Evolutionary conservation across 75 land plant genomes (phyloP).

Genomic region (Picea sitchensis): DNA sequence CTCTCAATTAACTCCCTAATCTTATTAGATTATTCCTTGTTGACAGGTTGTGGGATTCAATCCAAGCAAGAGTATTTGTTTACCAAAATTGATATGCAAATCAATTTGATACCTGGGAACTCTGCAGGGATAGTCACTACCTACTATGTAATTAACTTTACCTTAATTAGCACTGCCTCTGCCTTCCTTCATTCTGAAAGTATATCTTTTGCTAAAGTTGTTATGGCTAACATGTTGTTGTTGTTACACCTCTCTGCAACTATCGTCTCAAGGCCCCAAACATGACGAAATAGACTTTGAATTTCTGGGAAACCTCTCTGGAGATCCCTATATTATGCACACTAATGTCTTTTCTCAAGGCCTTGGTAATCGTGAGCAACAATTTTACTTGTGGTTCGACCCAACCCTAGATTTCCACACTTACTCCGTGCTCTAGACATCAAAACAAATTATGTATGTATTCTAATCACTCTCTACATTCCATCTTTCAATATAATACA

Average conservation of each 20-base stretch:
- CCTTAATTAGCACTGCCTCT: no score
- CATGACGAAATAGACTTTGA: slow-evolving; percentile 61
- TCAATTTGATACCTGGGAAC: slow-evolving; percentile 20
- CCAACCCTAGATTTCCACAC: slow-evolving; percentile 46
- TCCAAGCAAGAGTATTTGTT: slow-evolving; percentile 18
- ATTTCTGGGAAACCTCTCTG: slow-evolving; percentile 43
- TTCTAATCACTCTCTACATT: no score
- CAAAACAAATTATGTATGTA: slow-evolving; percentile 34
- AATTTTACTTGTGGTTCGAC: slow-evolving; percentile 49
- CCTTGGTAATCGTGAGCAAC: slow-evolving; percentile 40
- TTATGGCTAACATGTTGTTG: no score
- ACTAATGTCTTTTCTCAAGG: slow-evolving; percentile 44
- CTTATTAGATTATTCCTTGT: no score
- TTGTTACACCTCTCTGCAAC: slow-evolving; percentile 1
- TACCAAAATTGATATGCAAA: slow-evolving; percentile 16
- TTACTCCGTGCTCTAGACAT: slow-evolving; percentile 43
- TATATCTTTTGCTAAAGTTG: no score
- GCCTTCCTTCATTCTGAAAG: no score
- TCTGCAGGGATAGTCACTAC: slow-evolving; percentile 27
- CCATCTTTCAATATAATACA: no score
- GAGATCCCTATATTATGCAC: slow-evolving; percentile 46
- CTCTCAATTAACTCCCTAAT: no score
- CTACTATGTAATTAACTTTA: slow-evolving; percentile 15
- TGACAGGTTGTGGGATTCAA: slow-evolving; percentile 18
- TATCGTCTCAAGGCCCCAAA: slow-evolving; percentile 30